Conservation (phyloP, 1,284 basidiomycete genomes). For the Cutaneotrichosporon cavernicola region DNA sequence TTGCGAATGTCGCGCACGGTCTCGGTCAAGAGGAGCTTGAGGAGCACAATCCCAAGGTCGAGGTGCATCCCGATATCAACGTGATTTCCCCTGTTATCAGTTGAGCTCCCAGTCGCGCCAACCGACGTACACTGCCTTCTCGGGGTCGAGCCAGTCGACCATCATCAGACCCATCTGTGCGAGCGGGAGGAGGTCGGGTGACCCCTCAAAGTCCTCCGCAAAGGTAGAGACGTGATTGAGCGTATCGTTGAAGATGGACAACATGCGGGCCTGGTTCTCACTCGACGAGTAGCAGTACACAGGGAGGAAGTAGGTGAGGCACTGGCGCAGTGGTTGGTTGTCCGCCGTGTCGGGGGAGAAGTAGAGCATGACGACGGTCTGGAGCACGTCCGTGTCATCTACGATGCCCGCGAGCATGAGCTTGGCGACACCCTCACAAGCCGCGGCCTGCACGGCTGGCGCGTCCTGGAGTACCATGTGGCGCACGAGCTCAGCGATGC, state of each 20-base stretch:
- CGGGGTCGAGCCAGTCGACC: conserved; percentile 90
- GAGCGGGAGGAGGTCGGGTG: conserved; percentile 75
- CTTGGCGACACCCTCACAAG: conserved; percentile 84
- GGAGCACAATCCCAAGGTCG: conserved; percentile 72
- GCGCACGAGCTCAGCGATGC: conserved; percentile 72
- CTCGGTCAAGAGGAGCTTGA: conserved; percentile 58
- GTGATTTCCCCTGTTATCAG: conserved; percentile 47
- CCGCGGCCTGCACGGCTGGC: conserved; percentile 71
- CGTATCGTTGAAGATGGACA: conserved; percentile 75
- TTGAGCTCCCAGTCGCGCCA: conserved; percentile 18
- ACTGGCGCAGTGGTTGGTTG: conserved; percentile 87
- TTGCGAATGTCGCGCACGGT: conserved; percentile 66
- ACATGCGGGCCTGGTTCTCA: conserved; percentile 75
- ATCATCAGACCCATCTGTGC: conserved; percentile 79
- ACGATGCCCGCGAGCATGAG: conserved; percentile 82
- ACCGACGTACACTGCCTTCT: conserved; percentile 67
- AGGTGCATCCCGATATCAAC: conserved; percentile 65
- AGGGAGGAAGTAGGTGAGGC: conserved; percentile 93
- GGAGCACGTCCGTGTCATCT: conserved; percentile 71
- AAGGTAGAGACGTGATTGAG: conserved; percentile 65
- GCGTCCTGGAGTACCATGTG: conserved; percentile 72
- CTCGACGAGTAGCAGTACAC: conserved; percentile 85
- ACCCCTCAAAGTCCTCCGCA: conserved; percentile 70
- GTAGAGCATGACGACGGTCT: conserved; percentile 76
- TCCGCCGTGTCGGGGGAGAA: conserved; percentile 80